A percentile compares a stretch with the other conserved stretches of the same genome.
Evolutionary conservation across 148 eudicot genomes (phyloP).

Genomic region (Rhododendron vialii): DNA sequence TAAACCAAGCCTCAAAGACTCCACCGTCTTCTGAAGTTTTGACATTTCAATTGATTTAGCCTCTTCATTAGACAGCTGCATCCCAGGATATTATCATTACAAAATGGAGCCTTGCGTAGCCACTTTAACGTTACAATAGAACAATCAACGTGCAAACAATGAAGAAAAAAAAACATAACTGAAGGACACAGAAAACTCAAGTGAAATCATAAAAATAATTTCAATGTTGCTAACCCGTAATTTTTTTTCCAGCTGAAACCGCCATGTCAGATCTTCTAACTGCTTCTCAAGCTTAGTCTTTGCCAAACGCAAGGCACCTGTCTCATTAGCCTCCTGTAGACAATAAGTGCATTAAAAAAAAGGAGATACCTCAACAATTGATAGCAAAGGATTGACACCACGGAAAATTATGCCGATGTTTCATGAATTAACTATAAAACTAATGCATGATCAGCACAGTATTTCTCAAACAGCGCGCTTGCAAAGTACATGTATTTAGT

Average conservation of each 20-base stretch:
- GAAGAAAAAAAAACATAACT: neutral
- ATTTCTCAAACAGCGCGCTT: neutral
- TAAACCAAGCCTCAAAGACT: conserved; percentile 58
- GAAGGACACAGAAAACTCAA: neutral
- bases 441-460: neutral
- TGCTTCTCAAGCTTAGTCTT: conserved; percentile 92
- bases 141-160: neutral
- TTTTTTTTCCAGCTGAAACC: conserved; percentile 86
- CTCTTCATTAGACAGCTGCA: conserved; percentile 85
- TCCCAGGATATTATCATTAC: neutral
- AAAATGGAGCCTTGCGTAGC: neutral
- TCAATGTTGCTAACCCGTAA: conserved; percentile 50
- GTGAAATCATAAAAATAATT: neutral
- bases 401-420: neutral
- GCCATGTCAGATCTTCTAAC: conserved; percentile 87
- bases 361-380: neutral
- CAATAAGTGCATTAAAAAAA: conserved; percentile 5
- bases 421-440: neutral
- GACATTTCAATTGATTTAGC: conserved; percentile 61
- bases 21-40: conserved; percentile 63
- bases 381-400: neutral
- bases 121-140: neutral
- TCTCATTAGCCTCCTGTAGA: conserved; percentile 89
- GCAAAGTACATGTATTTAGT: neutral
- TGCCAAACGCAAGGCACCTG: conserved; percentile 94